These are phyloP conservation scores for Actinomucor elegans DNA, from an alignment of 371 early-diverging fungal genomes.

Conservation along the genomic window DNA sequence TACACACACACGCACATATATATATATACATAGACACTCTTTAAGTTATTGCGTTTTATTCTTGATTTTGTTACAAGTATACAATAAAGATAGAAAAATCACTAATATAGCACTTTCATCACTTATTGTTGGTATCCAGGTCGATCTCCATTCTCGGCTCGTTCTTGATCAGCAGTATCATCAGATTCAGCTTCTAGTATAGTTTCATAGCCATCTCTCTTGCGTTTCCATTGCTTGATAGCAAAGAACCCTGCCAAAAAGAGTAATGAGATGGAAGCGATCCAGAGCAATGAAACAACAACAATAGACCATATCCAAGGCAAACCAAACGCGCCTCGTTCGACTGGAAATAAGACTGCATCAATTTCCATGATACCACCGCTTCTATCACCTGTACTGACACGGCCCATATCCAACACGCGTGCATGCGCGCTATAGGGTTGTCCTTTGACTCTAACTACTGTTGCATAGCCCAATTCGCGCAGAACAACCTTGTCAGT, in stretches of 20 bases:
- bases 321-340: constrained; percentile 34
- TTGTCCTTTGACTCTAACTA: constrained; percentile 27
- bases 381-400: constrained; percentile 22
- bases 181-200: constrained; percentile 5
- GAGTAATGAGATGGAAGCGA: neutral
- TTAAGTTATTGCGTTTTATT: too few relatives aligned
- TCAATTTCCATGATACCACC: constrained; percentile 46
- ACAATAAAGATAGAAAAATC: too few relatives aligned
- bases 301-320: constrained; percentile 39
- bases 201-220: constrained; percentile 14
- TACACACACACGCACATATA: too few relatives aligned
- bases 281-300: constrained; percentile 2
- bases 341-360: constrained; percentile 38
- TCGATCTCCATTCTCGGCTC: neutral
- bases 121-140: neutral
- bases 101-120: too few relatives aligned
- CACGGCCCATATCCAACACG: constrained; percentile 29
- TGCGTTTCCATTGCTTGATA: constrained; percentile 16
- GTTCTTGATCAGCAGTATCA: constrained; percentile 1
- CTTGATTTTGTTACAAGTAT: too few relatives aligned
- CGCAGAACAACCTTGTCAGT: constrained; percentile 30
- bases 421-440: constrained; percentile 22
- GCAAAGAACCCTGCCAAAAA: neutral
- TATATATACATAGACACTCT: too few relatives aligned
- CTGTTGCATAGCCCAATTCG: constrained; percentile 22